These are phyloP conservation scores for Glutinoglossum americanum DNA, from an alignment of 495 filamentous ascomycete genomes.

Conservation along the genomic window DNA sequence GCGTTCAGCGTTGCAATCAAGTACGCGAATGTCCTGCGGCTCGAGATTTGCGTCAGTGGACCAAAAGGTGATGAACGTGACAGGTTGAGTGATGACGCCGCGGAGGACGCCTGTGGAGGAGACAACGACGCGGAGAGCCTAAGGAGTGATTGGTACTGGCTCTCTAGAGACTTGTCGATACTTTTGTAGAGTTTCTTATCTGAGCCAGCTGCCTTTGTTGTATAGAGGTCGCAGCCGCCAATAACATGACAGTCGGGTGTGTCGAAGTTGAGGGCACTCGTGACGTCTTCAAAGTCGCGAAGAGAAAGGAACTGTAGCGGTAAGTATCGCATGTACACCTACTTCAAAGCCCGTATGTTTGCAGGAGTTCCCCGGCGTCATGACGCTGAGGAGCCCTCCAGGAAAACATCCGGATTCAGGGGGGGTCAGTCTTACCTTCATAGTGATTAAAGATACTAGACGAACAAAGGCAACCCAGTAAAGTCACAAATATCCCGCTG, in stretches of 20 bases:
- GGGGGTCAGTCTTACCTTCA: constrained; percentile 4
- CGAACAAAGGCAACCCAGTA: neutral
- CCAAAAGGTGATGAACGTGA: constrained; percentile 80
- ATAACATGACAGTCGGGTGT: constrained; percentile 76
- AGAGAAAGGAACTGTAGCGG: constrained; percentile 62
- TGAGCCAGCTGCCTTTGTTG: constrained; percentile 77
- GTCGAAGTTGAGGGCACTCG: constrained; percentile 78
- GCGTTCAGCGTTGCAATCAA: constrained; percentile 95
- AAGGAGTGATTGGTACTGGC: constrained; percentile 70
- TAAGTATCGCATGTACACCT: neutral
- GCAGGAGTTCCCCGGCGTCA: neutral
- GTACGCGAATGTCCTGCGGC: constrained; percentile 83
- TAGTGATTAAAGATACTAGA: neutral
- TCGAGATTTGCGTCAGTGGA: constrained; percentile 60
- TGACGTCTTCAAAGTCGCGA: constrained; percentile 68
- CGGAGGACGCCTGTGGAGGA: constrained; percentile 39
- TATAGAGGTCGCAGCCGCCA: constrained; percentile 88
- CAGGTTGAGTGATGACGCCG: constrained; percentile 43
- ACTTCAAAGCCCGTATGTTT: neutral
- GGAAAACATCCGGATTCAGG: neutral
- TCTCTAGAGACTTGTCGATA: constrained; percentile 72
- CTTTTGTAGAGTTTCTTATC: constrained; percentile 95
- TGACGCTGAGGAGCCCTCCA: neutral
- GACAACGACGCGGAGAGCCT: constrained; percentile 64
- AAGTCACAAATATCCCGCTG: neutral